Percentiles rank a stretch among this genome's conserved stretches.
Evolutionary conservation across 345 rosid genomes (phyloP).

Genomic region (Salix purpurea): DNA sequence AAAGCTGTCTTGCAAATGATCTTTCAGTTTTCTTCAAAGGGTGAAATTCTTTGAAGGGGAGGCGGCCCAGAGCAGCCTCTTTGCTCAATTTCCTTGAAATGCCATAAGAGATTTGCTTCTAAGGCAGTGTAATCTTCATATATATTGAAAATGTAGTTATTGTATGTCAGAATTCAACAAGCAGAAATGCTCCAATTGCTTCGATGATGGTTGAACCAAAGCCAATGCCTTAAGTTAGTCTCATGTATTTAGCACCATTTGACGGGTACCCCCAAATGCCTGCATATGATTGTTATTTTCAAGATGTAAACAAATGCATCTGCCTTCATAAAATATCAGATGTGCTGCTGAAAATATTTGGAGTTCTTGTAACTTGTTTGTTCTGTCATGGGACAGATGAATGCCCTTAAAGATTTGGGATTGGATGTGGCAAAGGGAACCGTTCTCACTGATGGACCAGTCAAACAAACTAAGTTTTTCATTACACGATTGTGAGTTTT

Average conservation of each 20-base stretch:
- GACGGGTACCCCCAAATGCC: not conserved
- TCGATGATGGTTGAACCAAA: not conserved
- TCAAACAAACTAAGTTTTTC: slow-evolving; percentile 71
- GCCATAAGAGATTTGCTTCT: not conserved
- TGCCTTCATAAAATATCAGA: not conserved
- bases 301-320: not conserved
- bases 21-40: not conserved
- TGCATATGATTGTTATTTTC: not conserved
- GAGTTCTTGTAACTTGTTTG: slow-evolving; percentile 5
- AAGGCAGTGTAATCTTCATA: not conserved
- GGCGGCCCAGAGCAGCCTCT: not conserved
- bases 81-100: not conserved
- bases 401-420: slow-evolving; percentile 76
- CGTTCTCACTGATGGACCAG: slow-evolving; percentile 67
- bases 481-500: slow-evolving; percentile 67
- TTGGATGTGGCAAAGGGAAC: slow-evolving; percentile 85
- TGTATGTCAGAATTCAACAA: not conserved
- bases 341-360: not conserved
- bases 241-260: not conserved
- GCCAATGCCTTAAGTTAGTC: not conserved
- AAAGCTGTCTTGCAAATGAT: not conserved
- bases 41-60: not conserved
- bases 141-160: not conserved
- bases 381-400: slow-evolving; percentile 54
- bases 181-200: not conserved